Percentiles rank a stretch among this genome's conserved stretches.
phyloP scores from a whole-genome alignment of 352 stramenopile genomes.

The Globisporangium yorkense region DNA sequence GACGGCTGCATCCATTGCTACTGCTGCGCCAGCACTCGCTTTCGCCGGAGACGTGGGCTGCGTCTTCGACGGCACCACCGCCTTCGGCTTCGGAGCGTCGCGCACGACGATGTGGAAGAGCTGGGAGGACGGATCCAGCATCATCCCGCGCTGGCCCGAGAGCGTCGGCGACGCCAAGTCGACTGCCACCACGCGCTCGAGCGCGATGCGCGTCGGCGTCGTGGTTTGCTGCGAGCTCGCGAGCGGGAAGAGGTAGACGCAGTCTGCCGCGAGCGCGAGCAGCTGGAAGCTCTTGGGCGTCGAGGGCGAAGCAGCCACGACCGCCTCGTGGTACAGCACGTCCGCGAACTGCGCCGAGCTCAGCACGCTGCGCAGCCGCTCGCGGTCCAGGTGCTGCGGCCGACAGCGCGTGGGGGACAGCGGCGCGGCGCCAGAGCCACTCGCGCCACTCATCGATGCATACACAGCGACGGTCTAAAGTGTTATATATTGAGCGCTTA shows the following conservation, averaged over 20 bases:
- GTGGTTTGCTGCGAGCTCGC: slow-evolving; percentile 11
- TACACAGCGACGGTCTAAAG: neutral
- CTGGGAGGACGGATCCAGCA: slow-evolving; percentile 40
- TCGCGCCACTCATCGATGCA: slow-evolving; percentile 2
- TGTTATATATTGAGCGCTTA: slow-evolving; percentile 21
- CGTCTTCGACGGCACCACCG: neutral
- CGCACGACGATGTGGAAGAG: slow-evolving; percentile 39
- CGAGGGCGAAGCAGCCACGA: slow-evolving; percentile 26
- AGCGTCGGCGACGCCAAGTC: slow-evolving; percentile 32
- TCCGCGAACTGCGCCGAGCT: slow-evolving; percentile 21
- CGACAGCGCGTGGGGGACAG: slow-evolving; percentile 45
- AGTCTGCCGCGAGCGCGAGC: slow-evolving; percentile 36
- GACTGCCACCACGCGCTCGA: slow-evolving; percentile 23
- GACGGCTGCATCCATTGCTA: neutral
- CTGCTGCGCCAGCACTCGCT: too few relatives aligned
- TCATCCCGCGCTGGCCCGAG: slow-evolving; percentile 31
- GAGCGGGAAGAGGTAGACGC: slow-evolving; percentile 42
- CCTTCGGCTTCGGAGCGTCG: slow-evolving; percentile 4
- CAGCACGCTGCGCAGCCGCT: slow-evolving; percentile 39
- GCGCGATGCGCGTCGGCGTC: slow-evolving; percentile 16
- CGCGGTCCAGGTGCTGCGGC: slow-evolving; percentile 46
- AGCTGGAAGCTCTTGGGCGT: slow-evolving; percentile 35
- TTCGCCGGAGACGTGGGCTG: neutral
- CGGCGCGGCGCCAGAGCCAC: neutral
- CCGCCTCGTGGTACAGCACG: slow-evolving; percentile 52